phyloP scores from a whole-genome alignment of 192 early-diverging fungal genomes.

The Chytriomyces sp. region DNA sequence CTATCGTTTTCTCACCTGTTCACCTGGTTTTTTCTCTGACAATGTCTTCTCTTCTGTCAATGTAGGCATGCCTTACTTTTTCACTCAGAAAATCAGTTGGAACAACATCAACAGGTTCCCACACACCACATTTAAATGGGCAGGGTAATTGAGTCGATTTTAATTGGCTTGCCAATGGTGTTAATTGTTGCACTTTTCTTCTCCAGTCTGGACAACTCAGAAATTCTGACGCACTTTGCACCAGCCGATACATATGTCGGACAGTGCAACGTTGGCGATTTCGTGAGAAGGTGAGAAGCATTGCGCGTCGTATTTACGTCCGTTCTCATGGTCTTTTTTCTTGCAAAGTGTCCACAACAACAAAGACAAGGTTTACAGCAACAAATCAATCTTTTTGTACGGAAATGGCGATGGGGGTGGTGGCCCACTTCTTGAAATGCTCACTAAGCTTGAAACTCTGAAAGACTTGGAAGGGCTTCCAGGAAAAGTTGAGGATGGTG shows the following conservation, averaged over 20 bases:
- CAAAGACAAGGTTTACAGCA: conserved; percentile 83
- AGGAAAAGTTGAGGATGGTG: conserved; percentile 74
- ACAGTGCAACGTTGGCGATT: conserved; percentile 60
- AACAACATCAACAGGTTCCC: conserved; percentile 99
- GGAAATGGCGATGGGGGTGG: conserved; percentile 97
- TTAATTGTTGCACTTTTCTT: not conserved
- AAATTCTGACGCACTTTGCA: conserved; percentile 87
- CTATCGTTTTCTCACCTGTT: not conserved
- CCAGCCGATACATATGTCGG: conserved; percentile 88
- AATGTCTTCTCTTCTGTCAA: no score
- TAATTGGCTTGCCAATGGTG: conserved; percentile 12
- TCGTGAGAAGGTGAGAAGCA: conserved; percentile 47
- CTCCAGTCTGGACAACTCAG: conserved; percentile 73
- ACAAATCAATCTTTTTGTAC: conserved; percentile 87
- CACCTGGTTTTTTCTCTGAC: not conserved
- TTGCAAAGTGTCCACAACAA: conserved; percentile 75
- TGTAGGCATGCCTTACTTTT: conserved; percentile 82
- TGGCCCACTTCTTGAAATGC: conserved; percentile 81
- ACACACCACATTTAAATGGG: conserved; percentile 94
- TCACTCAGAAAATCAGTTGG: conserved; percentile 99
- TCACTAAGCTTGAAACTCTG: conserved; percentile 82
- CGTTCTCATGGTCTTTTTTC: conserved; percentile 1
- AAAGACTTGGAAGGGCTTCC: conserved; percentile 76
- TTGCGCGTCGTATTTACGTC: not conserved
- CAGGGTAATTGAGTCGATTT: conserved; percentile 50